Base-by-base conservation (phyloP, 139 green algal genomes). In the Chlamydomonas asymmetrica region DNA sequence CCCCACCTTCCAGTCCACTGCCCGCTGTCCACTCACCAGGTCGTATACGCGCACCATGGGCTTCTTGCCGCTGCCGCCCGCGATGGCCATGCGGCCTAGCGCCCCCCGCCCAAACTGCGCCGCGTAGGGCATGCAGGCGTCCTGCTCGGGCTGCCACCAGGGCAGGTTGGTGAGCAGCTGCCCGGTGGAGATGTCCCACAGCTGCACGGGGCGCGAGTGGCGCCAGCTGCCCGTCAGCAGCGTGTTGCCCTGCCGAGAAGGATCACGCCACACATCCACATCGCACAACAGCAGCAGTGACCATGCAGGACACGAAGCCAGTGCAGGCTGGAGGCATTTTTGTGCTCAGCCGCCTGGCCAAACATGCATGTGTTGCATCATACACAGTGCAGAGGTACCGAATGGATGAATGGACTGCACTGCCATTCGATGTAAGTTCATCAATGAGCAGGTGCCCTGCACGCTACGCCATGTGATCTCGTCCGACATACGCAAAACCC, bases 101-200 rank as follows among this genome's bases (percentile, higher is more conserved):
- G 35, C 1, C 13, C 76, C 71, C 20, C 59, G 62, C 3, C 76
- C 80, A 63, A 84, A 88, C 27, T 77, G 73, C 10, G 83, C 83
- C 16, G 75, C 77, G 75, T 88, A 88, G 29, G 81, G 64, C 57
- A 77, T 64, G 76, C 76, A 76, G 10, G 31, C 76, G 41, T 78
- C 67, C 22, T 35, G 69, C 78, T 85, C 64, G 25, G 69, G 74
- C 60, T 85, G 80, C 37, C 78, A 76, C 66, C 84, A 85, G 22
- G 83, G 79, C 65, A 85, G 75, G 75, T 84, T 84, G 37, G 76
- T 88, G 7, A 86, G 45, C 61, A 88, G 83, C 31, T 50, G 45
- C 49, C 76, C 73, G 32, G 38, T 83, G 64, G 76, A 68, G 29
- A 81, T 66, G 74, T 88, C 83, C 80, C 80, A 88, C 61, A 88